Conservation (phyloP, 768 basidiomycete genomes). For the Sarcodon sp. region DNA sequence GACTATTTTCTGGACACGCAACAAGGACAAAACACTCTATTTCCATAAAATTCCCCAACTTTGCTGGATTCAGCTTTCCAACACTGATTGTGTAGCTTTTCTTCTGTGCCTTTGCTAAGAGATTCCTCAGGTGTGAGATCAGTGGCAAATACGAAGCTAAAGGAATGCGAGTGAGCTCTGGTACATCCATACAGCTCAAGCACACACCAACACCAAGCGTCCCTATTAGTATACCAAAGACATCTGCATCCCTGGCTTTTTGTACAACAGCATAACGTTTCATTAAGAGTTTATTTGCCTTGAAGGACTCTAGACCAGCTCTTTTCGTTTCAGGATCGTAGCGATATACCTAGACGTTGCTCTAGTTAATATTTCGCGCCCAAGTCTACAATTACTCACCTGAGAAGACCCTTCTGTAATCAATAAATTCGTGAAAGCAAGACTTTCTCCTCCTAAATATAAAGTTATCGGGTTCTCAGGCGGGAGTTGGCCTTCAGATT, state of each 20-base stretch:
- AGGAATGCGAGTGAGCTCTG: neutral
- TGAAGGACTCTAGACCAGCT: conserved; percentile 43
- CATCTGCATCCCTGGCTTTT: conserved; percentile 82
- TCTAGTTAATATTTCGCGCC: neutral
- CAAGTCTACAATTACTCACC: conserved; percentile 23
- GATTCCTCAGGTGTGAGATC: conserved; percentile 64
- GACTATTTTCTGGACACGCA: conserved; percentile 87
- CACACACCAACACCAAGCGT: conserved; percentile 77
- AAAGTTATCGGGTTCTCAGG: conserved; percentile 24
- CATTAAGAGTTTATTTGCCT: conserved; percentile 79
- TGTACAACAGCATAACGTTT: conserved; percentile 81
- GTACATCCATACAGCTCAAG: neutral
- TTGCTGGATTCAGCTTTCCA: conserved; percentile 89
- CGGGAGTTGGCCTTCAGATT: neutral
- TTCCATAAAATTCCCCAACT: conserved; percentile 91
- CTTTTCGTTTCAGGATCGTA: conserved; percentile 49
- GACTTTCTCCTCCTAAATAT: conserved; percentile 70
- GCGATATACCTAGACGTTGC: conserved; percentile 44
- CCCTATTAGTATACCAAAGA: conserved; percentile 91
- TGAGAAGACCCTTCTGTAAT: conserved; percentile 63
- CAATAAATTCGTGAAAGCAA: conserved; percentile 73
- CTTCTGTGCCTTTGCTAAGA: conserved; percentile 57
- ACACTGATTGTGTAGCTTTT: conserved; percentile 94
- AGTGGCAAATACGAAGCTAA: conserved; percentile 78
- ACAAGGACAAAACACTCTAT: conserved; percentile 94